These are phyloP conservation scores for Aspergillus carbonarius DNA, from an alignment of 2,329 filamentous ascomycete genomes.

Conservation along the genomic window DNA sequence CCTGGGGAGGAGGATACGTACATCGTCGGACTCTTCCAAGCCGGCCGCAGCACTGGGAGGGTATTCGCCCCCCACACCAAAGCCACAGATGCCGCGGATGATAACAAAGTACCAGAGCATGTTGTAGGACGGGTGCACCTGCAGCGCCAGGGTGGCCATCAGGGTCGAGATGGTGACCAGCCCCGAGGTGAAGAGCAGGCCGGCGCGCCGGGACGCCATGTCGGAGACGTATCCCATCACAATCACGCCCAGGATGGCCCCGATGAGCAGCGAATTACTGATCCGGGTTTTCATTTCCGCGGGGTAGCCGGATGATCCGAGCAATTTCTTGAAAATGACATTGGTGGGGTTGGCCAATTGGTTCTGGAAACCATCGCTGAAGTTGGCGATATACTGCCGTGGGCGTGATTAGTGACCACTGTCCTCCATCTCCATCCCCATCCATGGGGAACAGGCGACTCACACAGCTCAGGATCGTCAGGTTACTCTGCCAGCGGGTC, in stretches of 20 bases:
- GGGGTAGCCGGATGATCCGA: slow-evolving; percentile 23
- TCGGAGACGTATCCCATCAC: slow-evolving; percentile 30
- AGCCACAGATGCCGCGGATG: slow-evolving; percentile 38
- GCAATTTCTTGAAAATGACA: slow-evolving; percentile 31
- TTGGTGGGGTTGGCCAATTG: slow-evolving; percentile 33
- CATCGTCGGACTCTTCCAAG: slow-evolving; percentile 36
- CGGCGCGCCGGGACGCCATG: slow-evolving; percentile 28
- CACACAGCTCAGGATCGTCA: slow-evolving; percentile 32
- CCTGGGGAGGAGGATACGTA: slow-evolving; percentile 5
- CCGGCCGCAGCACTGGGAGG: slow-evolving; percentile 40
- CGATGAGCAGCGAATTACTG: slow-evolving; percentile 31
- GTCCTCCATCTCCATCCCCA: no score
- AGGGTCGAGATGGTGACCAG: slow-evolving; percentile 30
- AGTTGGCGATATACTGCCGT: slow-evolving; percentile 32
- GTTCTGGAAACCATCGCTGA: slow-evolving; percentile 35
- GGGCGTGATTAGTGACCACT: background rate
- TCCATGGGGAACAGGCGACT: slow-evolving; percentile 1
- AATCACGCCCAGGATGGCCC: slow-evolving; percentile 30
- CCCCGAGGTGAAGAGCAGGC: slow-evolving; percentile 30
- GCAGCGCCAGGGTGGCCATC: slow-evolving; percentile 40
- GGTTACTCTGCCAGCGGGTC: slow-evolving; percentile 27
- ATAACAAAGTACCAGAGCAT: slow-evolving; percentile 42
- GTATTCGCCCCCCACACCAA: slow-evolving; percentile 41
- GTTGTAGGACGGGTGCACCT: slow-evolving; percentile 32
- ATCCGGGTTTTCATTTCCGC: slow-evolving; percentile 33